phyloP scores from a whole-genome alignment of 2,329 filamentous ascomycete species.

The Aspergillus sp. region DNA sequence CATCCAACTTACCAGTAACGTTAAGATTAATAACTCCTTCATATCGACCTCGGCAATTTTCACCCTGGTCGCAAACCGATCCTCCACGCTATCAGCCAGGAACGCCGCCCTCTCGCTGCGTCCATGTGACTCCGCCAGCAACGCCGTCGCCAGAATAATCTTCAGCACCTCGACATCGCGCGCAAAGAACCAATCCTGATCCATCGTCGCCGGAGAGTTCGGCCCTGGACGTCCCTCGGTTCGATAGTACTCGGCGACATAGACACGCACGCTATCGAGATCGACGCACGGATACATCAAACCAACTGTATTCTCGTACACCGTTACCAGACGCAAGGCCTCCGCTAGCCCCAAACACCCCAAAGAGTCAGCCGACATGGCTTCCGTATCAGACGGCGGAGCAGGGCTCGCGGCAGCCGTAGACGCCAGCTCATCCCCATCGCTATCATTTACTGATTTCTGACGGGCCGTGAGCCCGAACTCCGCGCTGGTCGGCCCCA shows the following conservation, averaged over 20 bases:
- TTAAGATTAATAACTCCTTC: slow-evolving; percentile 37
- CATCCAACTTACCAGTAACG: slow-evolving; percentile 25
- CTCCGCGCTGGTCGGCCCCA: slow-evolving; percentile 38
- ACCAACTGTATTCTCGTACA: slow-evolving; percentile 84
- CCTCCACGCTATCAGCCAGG: slow-evolving; percentile 35
- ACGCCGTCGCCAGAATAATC: slow-evolving; percentile 72
- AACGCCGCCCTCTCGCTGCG: slow-evolving; percentile 59
- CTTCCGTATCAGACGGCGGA: slow-evolving; percentile 27
- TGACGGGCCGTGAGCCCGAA: slow-evolving; percentile 29
- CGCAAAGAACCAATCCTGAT: slow-evolving; percentile 38
- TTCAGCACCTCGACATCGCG: slow-evolving; percentile 69
- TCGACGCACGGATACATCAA: slow-evolving; percentile 85
- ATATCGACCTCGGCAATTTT: slow-evolving; percentile 40
- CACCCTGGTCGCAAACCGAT: slow-evolving; percentile 32
- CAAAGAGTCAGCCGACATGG: slow-evolving; percentile 64
- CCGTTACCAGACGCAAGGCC: slow-evolving; percentile 69
- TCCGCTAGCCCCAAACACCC: slow-evolving; percentile 73
- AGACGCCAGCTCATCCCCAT: slow-evolving; percentile 21
- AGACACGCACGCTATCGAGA: slow-evolving; percentile 64
- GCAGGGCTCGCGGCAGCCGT: slow-evolving; percentile 20
- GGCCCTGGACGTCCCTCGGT: neutral
- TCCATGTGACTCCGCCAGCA: slow-evolving; percentile 74
- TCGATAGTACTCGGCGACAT: slow-evolving; percentile 27
- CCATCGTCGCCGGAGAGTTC: slow-evolving; percentile 9
- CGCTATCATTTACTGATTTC: slow-evolving; percentile 13